Evolutionary conservation across 1,139 yeast species (phyloP), one percentile per base, ranked within the genome.

Genomic region (Kazachstania sp.): DNA sequence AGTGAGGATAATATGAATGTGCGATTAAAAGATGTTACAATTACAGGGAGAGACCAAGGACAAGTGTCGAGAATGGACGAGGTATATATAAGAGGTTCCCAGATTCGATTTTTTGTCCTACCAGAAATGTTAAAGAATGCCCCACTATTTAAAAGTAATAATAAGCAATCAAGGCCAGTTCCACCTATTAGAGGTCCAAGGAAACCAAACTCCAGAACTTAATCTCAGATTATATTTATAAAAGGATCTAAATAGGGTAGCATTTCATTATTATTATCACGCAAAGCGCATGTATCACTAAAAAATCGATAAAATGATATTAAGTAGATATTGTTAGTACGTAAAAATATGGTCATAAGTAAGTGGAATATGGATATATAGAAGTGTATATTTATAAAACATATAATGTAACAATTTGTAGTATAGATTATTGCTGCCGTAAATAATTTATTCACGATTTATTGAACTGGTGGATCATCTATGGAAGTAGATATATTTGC

Each of bases 1-100:
- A 82, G 84, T 66, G 69, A 59, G 67, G 98, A 92, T 62, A 90
- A 84, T 64, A 92, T 92, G 98, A 92, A 92, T 63, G 79, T 90
- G 26, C 95, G 92, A 53, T 68, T 92, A 44, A 73, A 79, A 56
- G 95, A 92, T 62, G 95, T 86, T 43, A 79, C 86, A 1, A 81
- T 85, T 44, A 88, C 96, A 0, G 79, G 81, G 39, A 68, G 81
- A 43, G 83, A 87, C 46, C 96, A 97, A 15, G 37, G 37, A 2
- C 71, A 75, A 41, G 84, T 86, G 4, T 72, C 83, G 5, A 85
- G 84, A 57, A 75, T 87, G 74, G 88, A 84, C 53, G 90, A 85
- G 58, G 95, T 88, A 3, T 90, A 86, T 63, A 81, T 92, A 3
- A 77, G 98, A 59, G 98, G 98, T 1, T 86, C 95, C 2, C 92